phyloP scores from a whole-genome alignment of 768 basidiomycete species.

The Mycena indigotica region DNA sequence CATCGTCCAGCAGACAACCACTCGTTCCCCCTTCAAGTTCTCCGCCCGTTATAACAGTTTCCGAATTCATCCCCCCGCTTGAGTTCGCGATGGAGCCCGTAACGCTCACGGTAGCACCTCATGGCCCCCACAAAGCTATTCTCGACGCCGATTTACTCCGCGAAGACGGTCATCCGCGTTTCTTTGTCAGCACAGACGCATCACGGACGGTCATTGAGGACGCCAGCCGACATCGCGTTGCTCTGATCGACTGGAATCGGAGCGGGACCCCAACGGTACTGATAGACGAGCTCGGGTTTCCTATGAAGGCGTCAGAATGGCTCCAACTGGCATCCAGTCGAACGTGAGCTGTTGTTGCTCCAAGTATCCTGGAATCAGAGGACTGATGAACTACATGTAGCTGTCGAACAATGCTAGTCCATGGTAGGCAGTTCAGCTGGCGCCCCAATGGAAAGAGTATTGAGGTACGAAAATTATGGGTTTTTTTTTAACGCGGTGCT shows the following conservation, averaged over 20 bases:
- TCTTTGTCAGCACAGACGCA: slow-evolving; percentile 4
- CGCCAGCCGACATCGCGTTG: neutral
- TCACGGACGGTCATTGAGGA: slow-evolving; percentile 3
- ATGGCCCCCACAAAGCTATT: neutral
- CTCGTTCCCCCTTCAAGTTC: neutral
- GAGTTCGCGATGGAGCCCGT: neutral
- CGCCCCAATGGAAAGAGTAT: slow-evolving; percentile 1
- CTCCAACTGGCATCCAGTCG: slow-evolving; percentile 2
- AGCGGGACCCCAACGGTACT: neutral
- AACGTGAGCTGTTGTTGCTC: neutral
- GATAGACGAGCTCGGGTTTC: neutral
- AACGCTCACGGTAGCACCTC: neutral
- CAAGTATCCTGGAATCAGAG: neutral
- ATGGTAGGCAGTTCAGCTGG: neutral
- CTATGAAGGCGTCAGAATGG: slow-evolving; percentile 6
- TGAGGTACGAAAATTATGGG: slow-evolving; percentile 1
- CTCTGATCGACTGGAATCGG: slow-evolving; percentile 2
- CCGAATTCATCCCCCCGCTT: neutral
- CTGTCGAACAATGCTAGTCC: slow-evolving; percentile 2
- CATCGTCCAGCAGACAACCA: neutral
- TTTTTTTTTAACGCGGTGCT: neutral
- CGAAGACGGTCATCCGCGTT: neutral
- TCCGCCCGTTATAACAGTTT: neutral
- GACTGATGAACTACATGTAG: neutral
- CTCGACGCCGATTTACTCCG: slow-evolving; percentile 3